A percentile compares a stretch with the other conserved stretches of the same genome.
Conservation (phyloP, 148 eudicot species). For the Vaccinium macrocarpon region DNA sequence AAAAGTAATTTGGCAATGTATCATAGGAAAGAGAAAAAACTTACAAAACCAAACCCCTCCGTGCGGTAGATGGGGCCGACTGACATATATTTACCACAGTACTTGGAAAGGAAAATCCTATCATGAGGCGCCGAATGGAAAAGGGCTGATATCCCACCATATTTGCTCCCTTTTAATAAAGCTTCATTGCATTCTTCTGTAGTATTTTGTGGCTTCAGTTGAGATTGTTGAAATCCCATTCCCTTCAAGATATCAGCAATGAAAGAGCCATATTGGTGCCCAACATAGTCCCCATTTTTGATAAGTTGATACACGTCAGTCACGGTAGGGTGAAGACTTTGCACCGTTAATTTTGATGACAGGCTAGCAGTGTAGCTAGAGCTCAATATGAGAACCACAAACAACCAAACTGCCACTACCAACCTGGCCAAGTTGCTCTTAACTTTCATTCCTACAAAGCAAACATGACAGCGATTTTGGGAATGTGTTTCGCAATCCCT, state of each 20-base stretch:
- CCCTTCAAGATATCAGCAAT: constrained; percentile 9
- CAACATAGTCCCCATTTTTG: constrained; percentile 22
- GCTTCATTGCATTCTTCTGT: constrained; percentile 11
- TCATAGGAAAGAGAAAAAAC: constrained; percentile 1
- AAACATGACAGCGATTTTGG: background rate
- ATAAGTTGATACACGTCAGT: constrained; percentile 25
- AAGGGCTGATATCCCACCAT: constrained; percentile 31
- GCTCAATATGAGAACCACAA: constrained; percentile 22
- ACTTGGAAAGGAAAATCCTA: constrained; percentile 19
- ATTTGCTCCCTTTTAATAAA: constrained; percentile 17
- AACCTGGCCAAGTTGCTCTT: constrained; percentile 22
- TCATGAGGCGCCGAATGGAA: constrained; percentile 9
- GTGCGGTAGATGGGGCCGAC: constrained; percentile 23
- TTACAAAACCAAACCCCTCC: constrained; percentile 29
- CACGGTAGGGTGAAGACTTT: constrained; percentile 21
- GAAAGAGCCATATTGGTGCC: constrained; percentile 30
- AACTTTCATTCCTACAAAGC: constrained; percentile 17
- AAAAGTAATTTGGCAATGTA: background rate
- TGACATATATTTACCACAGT: constrained; percentile 22
- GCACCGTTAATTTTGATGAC: constrained; percentile 23
- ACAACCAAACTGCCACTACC: background rate
- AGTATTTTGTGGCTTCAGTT: background rate
- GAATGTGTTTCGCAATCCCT: too few species aligned
- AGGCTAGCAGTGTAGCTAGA: constrained; percentile 31
- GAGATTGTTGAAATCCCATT: constrained; percentile 12